A percentile compares a stretch with the other conserved stretches of the same genome.
These are phyloP conservation scores for Candida sp. DNA, from an alignment of 1,139 yeast genomes.

Conservation along the genomic window DNA sequence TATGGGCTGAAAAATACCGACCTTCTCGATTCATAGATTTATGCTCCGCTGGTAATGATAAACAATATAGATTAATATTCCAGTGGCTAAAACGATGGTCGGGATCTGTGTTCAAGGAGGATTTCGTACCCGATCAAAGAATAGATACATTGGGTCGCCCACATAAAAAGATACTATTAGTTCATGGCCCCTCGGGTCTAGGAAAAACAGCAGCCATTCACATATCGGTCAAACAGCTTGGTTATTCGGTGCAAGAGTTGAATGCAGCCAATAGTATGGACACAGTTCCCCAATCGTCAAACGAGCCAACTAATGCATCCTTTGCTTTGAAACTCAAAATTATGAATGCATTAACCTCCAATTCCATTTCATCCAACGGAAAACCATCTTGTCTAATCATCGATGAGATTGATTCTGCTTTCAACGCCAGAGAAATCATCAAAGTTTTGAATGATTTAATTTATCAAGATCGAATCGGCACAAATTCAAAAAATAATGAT, in stretches of 20 bases:
- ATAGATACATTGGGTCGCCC: constrained; percentile 71
- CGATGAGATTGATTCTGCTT: constrained; percentile 91
- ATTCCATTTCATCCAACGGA: constrained; percentile 49
- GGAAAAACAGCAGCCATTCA: constrained; percentile 94
- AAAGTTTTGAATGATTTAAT: constrained; percentile 61
- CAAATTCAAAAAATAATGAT: constrained; percentile 13
- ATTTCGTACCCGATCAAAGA: constrained; percentile 12
- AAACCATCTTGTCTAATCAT: constrained; percentile 79
- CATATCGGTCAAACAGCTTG: constrained; percentile 76
- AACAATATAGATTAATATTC: constrained; percentile 64
- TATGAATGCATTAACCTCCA: constrained; percentile 66
- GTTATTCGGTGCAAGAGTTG: constrained; percentile 77
- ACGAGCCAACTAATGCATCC: constrained; percentile 16
- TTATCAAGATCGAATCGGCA: constrained; percentile 54
- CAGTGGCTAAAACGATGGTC: constrained; percentile 88
- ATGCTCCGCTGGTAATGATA: constrained; percentile 80
- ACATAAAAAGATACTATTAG: constrained; percentile 58
- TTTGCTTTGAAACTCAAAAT: constrained; percentile 48
- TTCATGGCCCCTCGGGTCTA: constrained; percentile 95
- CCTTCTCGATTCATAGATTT: constrained; percentile 61
- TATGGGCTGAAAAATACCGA: constrained; percentile 85
- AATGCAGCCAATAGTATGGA: constrained; percentile 80
- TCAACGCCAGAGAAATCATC: constrained; percentile 73
- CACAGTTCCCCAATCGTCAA: constrained; percentile 22
- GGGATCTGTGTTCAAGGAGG: constrained; percentile 55